phyloP scores from a whole-genome alignment of 805 yeast genomes.

The Wickerhamiella galacta region DNA sequence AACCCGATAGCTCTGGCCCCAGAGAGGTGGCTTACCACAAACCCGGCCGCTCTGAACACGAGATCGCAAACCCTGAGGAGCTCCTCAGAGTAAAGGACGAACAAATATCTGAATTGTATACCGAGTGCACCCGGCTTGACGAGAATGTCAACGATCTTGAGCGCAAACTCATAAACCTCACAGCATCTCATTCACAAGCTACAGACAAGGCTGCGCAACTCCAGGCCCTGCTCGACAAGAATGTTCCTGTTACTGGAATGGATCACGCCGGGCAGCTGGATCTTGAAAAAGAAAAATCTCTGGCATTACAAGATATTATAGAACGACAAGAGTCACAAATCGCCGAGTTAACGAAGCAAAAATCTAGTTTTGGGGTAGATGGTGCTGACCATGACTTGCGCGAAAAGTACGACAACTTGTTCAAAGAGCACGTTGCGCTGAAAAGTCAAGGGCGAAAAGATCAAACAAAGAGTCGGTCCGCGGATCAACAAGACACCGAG shows the following conservation, averaged over 20 bases:
- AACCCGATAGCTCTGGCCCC: too few species aligned
- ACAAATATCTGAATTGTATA: conserved; percentile 29
- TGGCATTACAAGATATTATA: neutral
- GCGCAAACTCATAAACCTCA: too few species aligned
- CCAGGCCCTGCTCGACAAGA: conserved; percentile 13
- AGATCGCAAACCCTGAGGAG: too few species aligned
- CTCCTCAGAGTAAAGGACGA: conserved; percentile 25
- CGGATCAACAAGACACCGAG: conserved; percentile 1
- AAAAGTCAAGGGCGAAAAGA: too few species aligned
- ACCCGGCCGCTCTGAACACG: too few species aligned
- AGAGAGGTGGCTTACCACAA: too few species aligned
- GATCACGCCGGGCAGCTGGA: neutral
- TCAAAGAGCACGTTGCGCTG: neutral
- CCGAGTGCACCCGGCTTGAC: conserved; percentile 37
- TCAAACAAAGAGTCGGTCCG: too few species aligned
- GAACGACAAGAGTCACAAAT: neutral
- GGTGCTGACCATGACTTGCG: neutral
- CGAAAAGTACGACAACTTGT: neutral
- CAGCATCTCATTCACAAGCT: too few species aligned
- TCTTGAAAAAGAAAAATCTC: neutral
- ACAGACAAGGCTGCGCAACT: conserved; percentile 15
- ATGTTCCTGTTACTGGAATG: conserved; percentile 16
- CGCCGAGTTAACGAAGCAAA: too few species aligned
- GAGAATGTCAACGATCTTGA: conserved; percentile 16
- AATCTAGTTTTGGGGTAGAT: too few species aligned